Evolutionary conservation across 2,329 filamentous ascomycete genomes (phyloP).

Genomic region (Penicillium corylophilum): DNA sequence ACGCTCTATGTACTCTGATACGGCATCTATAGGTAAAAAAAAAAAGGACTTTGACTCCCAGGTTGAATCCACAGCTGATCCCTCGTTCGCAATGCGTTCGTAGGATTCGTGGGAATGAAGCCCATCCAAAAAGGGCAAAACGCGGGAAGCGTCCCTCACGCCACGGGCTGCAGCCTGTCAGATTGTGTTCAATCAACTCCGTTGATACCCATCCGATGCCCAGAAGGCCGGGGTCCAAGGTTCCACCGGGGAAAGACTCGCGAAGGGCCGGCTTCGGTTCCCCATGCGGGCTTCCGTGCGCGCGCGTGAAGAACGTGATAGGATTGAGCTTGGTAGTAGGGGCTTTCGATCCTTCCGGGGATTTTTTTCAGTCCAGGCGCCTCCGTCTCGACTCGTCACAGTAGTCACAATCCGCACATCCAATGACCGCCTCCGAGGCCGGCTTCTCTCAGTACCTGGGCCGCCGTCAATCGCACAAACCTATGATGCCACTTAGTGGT

Average conservation of each 20-base stretch:
- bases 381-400: constrained; percentile 23
- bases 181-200: constrained; percentile 8
- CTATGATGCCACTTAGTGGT: constrained; percentile 21
- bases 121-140: constrained; percentile 3
- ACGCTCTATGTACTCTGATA: constrained; percentile 10
- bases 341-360: constrained; percentile 13
- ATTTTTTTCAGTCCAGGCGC: constrained; percentile 11
- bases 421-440: constrained; percentile 26
- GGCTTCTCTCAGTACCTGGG: constrained; percentile 16
- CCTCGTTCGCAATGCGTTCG: background rate
- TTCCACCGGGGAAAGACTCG: constrained; percentile 4
- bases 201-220: constrained; percentile 12
- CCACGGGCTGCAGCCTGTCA: constrained; percentile 12
- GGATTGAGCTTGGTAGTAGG: constrained; percentile 13
- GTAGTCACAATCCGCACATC: constrained; percentile 18
- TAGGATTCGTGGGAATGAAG: background rate
- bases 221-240: background rate
- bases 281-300: constrained; percentile 19
- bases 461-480: constrained; percentile 26
- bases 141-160: constrained; percentile 3
- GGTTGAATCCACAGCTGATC: constrained; percentile 11
- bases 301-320: constrained; percentile 12
- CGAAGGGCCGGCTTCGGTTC: constrained; percentile 9
- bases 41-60: background rate
- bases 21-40: background rate